A percentile compares a stretch with the other conserved stretches of the same genome.
Evolutionary conservation across 2,329 filamentous ascomycete species (phyloP).

Genomic region (Dactylellina cionopaga): DNA sequence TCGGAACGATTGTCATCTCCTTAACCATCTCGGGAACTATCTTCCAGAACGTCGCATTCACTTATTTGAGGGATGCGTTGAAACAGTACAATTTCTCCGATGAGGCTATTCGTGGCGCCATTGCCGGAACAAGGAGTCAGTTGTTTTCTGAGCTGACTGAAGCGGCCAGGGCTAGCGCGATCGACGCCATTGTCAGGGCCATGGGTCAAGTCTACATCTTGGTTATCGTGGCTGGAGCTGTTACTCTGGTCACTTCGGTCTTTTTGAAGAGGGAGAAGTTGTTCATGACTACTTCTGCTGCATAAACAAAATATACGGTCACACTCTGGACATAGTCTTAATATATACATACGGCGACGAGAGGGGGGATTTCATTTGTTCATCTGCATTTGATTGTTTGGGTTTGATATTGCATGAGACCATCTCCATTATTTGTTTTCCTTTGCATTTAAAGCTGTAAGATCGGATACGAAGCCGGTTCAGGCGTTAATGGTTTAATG

Average conservation of each 20-base stretch:
- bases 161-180: constrained; percentile 55
- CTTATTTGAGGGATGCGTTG: constrained; percentile 57
- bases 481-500: too few species aligned
- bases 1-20: constrained; percentile 60
- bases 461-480: too few species aligned
- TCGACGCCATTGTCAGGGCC: constrained; percentile 59
- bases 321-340: background rate
- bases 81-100: constrained; percentile 55
- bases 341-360: background rate
- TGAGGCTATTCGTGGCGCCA: constrained; percentile 57
- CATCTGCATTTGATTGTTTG: background rate
- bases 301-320: constrained; percentile 10
- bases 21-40: constrained; percentile 61
- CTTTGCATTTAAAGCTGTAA: too few species aligned
- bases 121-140: constrained; percentile 55
- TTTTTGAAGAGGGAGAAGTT: constrained; percentile 60
- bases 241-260: constrained; percentile 58
- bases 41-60: constrained; percentile 60
- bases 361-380: background rate
- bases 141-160: constrained; percentile 49
- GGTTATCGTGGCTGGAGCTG: constrained; percentile 58
- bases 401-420: too few species aligned
- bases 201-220: constrained; percentile 60
- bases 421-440: too few species aligned
- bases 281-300: constrained; percentile 57